These are phyloP conservation scores for Asterella californica DNA, from an alignment of 225 moss, liverwort and hornwort genomes.

Conservation along the genomic window DNA sequence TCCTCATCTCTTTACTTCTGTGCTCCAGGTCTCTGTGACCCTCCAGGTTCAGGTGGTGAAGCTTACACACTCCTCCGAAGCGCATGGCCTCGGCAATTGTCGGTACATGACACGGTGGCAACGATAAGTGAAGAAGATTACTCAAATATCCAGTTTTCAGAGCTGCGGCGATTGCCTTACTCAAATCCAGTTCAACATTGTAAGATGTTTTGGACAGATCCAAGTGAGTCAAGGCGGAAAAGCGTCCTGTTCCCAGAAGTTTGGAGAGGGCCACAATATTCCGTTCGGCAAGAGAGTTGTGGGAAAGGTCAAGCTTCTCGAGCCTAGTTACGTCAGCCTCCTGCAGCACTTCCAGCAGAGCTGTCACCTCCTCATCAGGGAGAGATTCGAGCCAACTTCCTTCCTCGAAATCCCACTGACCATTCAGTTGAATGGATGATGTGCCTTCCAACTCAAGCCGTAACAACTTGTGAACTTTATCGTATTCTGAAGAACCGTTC, in stretches of 20 bases:
- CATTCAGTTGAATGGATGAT: neutral
- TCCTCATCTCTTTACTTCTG: neutral
- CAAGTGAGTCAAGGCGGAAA: neutral
- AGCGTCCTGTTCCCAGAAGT: neutral
- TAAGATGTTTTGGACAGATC: neutral
- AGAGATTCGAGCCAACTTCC: neutral
- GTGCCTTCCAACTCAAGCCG: neutral
- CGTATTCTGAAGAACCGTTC: neutral
- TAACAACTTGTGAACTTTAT: neutral
- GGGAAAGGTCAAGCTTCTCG: neutral
- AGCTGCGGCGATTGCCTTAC: neutral
- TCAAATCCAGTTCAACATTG: neutral
- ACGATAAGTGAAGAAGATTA: neutral
- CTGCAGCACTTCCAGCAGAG: slow-evolving; percentile 1
- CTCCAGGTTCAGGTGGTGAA: neutral
- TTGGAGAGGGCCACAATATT: neutral
- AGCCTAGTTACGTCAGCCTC: neutral
- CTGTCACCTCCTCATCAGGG: neutral
- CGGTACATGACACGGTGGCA: neutral
- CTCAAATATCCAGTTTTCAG: neutral
- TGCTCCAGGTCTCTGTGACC: neutral
- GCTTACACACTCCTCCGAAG: neutral
- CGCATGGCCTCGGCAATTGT: neutral
- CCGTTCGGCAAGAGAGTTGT: neutral
- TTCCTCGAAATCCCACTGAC: neutral